Base-by-base conservation (phyloP, 176 grass and related monocot genomes). In the Cymbopogon citratus region DNA sequence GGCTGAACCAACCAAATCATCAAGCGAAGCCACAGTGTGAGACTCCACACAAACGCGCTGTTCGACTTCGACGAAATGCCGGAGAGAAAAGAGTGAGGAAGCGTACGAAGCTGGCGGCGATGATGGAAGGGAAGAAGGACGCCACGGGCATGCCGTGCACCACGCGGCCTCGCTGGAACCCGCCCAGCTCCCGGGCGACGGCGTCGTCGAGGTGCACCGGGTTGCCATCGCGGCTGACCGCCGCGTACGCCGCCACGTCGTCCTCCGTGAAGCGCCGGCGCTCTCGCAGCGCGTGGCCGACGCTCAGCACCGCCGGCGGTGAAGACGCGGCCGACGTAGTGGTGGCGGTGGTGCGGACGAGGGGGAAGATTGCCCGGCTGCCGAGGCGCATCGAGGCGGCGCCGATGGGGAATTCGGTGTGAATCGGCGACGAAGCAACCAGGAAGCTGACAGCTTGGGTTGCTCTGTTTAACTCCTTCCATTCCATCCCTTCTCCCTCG, bases 71-170 rank as follows among this genome's bases (percentile, higher is more conserved):
- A 91, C 36, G 5, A 66, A 91, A 91, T 81, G 83, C 52, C 87
- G 3, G 2, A 71, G 23, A n/a, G 28, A 23, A 64, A 39, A 41
- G 16, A 19, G 25, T 0, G 16, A 21, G 12, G 15, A 5, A 19
- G 13, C 69, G 2, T 87, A 97, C 90, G 69, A 92, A 94, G 60
- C 38, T 79, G 45, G 88, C 38, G 49, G 95, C 90, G 12, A 97
- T 91, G 77, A 92, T 2, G 51, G 87, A 85, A 1, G 94, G 86
- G 83, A 94, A 92, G 61, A 97, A 78, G 9, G 94, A 94, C 3
- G 90, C 88, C 15, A 92, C 73, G 63, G 94, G 92, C 84, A 94
- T 92, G n/a, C 95, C 90, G 61, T 97, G 88, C 29, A 97, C 94
- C 18, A 94, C 81, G 39, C 80, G 45, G n/a, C 94, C 92, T 1